Evolutionary conservation across 164 flowering plant genomes (phyloP).

Genomic region (Paratinospora sagittata): DNA sequence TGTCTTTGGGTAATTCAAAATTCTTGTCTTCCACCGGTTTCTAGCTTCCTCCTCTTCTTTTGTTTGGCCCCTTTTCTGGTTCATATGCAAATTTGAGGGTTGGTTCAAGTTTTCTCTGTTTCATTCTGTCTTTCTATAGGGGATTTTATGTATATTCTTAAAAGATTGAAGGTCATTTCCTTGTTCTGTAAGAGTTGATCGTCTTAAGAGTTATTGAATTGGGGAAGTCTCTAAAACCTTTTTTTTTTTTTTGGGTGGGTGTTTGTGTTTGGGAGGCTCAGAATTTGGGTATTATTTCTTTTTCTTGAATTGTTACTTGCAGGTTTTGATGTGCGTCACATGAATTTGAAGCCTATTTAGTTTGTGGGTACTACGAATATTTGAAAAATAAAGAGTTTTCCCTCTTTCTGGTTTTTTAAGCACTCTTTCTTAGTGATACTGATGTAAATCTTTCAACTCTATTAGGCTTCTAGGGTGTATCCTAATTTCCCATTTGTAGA

Average conservation of each 20-base stretch:
- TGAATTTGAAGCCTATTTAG: too few relatives aligned
- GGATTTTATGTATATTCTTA: neutral
- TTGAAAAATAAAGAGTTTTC: too few relatives aligned
- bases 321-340: too few relatives aligned
- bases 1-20: conserved; percentile 5
- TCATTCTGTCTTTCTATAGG: neutral
- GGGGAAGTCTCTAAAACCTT: neutral
- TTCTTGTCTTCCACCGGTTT: neutral
- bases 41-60: neutral
- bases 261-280: neutral
- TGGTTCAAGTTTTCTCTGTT: neutral
- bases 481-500: neutral
- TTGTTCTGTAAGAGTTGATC: neutral
- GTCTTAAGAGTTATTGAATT: neutral
- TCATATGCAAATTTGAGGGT: neutral
- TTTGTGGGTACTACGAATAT: too few relatives aligned
- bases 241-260: too few relatives aligned
- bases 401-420: neutral
- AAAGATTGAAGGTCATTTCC: neutral
- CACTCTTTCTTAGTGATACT: neutral
- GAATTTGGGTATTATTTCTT: neutral
- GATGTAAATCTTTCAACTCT: neutral
- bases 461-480: neutral
- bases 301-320: conserved; percentile 1
- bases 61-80: too few relatives aligned